These are phyloP conservation scores for Pseudonitzschia pungens DNA, from an alignment of 108 stramenopile species.

Conservation along the genomic window DNA sequence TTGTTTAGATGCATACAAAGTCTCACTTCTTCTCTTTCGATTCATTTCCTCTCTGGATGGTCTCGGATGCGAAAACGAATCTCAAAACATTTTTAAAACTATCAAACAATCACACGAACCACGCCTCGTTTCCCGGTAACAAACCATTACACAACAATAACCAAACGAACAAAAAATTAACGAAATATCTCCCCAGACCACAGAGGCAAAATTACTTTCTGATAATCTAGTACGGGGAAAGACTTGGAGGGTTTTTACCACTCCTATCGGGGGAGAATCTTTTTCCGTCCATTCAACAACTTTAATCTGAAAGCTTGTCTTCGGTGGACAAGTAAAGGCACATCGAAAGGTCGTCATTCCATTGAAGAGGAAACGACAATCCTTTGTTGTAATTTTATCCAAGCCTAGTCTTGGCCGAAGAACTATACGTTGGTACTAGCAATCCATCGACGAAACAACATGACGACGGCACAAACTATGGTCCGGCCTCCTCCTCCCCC, in stretches of 20 bases:
- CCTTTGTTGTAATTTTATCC: neutral
- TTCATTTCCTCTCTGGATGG: neutral
- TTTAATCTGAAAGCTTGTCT: neutral
- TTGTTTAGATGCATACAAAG: neutral
- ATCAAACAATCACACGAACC: neutral
- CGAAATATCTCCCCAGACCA: neutral
- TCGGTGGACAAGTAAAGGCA: neutral
- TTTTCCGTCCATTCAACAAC: neutral
- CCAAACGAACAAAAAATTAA: neutral
- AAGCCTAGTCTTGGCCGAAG: no score
- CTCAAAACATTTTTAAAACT: neutral
- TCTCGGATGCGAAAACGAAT: neutral
- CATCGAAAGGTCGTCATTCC: neutral
- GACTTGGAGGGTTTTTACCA: constrained; percentile 13
- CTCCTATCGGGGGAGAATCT: constrained; percentile 6
- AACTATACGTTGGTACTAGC: neutral
- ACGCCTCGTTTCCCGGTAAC: neutral
- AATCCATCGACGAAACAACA: constrained; percentile 8
- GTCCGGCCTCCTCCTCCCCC: constrained; percentile 51
- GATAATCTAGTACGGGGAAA: neutral
- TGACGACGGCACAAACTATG: constrained; percentile 52
- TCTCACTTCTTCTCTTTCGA: constrained; percentile 1
- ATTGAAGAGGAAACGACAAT: neutral
- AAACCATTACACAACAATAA: neutral
- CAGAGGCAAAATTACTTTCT: neutral